Percentiles rank a stretch among this genome's conserved stretches.
Evolutionary conservation across 2,329 filamentous ascomycete species (phyloP).

Genomic region (Fusarium coicis): DNA sequence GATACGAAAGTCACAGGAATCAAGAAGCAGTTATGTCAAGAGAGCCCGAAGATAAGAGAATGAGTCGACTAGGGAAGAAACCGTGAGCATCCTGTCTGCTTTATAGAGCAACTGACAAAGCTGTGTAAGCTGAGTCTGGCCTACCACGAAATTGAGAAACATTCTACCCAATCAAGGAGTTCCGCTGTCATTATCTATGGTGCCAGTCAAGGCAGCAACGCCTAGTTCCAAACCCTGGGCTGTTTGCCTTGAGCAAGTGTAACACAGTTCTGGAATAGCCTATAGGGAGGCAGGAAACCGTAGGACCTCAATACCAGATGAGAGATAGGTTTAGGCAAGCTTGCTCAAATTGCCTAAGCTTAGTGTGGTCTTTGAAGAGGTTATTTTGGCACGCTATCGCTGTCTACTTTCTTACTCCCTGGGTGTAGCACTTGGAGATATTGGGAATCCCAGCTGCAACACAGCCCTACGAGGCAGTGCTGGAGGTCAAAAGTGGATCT

Average conservation of each 20-base stretch:
- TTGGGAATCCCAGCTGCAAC: conserved; percentile 2
- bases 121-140: background rate
- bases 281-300: background rate
- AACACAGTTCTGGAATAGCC: background rate
- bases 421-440: background rate
- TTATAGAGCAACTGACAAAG: conserved; percentile 13
- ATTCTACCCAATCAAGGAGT: conserved; percentile 1
- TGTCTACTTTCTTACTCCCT: background rate
- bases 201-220: conserved; percentile 30
- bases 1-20: background rate
- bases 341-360: background rate
- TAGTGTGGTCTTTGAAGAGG: background rate
- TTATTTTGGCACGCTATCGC: background rate
- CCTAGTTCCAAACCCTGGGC: background rate
- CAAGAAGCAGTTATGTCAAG: background rate
- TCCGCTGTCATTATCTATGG: background rate
- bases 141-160: background rate
- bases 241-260: conserved; percentile 5
- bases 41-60: background rate
- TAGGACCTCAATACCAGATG: background rate
- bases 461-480: conserved; percentile 16
- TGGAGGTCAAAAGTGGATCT: background rate
- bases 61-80: background rate
- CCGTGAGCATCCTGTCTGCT: conserved; percentile 3
- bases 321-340: background rate